Percentiles rank a stretch among this genome's conserved stretches.
phyloP scores from a whole-genome alignment of 139 green algal species.

The Volvox africanus region DNA sequence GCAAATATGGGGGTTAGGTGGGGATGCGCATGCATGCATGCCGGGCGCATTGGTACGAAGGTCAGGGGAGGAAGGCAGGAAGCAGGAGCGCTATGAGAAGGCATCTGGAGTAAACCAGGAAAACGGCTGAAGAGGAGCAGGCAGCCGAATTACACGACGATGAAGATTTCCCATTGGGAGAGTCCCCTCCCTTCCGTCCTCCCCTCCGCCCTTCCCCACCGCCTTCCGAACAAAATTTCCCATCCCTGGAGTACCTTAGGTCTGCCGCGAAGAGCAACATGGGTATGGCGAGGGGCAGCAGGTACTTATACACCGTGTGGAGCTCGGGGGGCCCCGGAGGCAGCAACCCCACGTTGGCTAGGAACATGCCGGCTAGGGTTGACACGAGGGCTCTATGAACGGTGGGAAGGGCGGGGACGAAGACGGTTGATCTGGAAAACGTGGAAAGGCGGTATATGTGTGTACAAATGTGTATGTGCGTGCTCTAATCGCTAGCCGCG shows the following conservation, averaged over 20 bases:
- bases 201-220: no score
- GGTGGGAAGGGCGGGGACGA: background rate
- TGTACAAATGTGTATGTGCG: background rate
- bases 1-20: no score
- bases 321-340: slow-evolving; percentile 48
- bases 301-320: slow-evolving; percentile 68
- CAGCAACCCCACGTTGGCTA: slow-evolving; percentile 73
- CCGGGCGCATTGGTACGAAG: no score
- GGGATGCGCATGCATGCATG: no score
- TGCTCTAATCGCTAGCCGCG: background rate
- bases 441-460: background rate
- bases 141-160: no score
- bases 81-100: no score
- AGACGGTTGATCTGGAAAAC: background rate
- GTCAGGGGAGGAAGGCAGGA: no score
- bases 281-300: slow-evolving; percentile 93
- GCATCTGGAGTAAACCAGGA: no score
- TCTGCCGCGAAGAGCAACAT: slow-evolving; percentile 92
- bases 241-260: slow-evolving; percentile 54
- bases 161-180: no score
- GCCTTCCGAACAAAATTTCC: no score
- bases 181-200: no score
- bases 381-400: slow-evolving; percentile 74
- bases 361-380: slow-evolving; percentile 80
- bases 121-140: no score